These are phyloP conservation scores for Phialemoniopsis sp. DNA, from an alignment of 2,329 filamentous ascomycete species.

Conservation along the genomic window DNA sequence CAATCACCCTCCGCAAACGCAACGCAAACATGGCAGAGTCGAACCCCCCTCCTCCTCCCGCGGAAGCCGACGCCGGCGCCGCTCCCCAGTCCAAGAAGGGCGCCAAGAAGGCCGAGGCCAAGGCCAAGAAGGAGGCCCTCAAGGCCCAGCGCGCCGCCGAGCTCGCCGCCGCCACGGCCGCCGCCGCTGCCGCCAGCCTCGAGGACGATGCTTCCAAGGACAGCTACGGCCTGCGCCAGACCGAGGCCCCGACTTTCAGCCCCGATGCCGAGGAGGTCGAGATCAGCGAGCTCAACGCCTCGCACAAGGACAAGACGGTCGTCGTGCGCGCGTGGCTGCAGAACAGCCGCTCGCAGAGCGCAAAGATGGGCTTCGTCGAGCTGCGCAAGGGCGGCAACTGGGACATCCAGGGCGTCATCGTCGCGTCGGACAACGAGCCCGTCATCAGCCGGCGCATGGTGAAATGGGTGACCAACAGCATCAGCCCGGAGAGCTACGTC, in stretches of 20 bases:
- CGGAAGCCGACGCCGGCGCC: slow-evolving; percentile 28
- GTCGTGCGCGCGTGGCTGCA: slow-evolving; percentile 78
- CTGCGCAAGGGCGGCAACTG: slow-evolving; percentile 71
- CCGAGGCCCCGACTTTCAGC: slow-evolving; percentile 45
- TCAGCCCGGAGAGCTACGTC: slow-evolving; percentile 79
- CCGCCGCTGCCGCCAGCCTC: slow-evolving; percentile 60
- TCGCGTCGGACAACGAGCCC: slow-evolving; percentile 56
- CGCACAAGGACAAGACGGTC: slow-evolving; percentile 65
- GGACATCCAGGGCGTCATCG: slow-evolving; percentile 78
- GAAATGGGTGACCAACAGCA: slow-evolving; percentile 75
- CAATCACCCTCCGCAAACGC: too few relatives aligned
- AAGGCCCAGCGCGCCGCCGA: slow-evolving; percentile 73
- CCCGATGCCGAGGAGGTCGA: slow-evolving; percentile 50
- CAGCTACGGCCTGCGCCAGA: slow-evolving; percentile 68
- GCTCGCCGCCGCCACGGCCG: slow-evolving; percentile 67
- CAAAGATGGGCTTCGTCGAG: slow-evolving; percentile 89
- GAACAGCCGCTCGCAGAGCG: slow-evolving; percentile 82
- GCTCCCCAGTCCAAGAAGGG: slow-evolving; percentile 69
- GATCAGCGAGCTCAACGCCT: slow-evolving; percentile 60
- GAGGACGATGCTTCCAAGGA: slow-evolving; percentile 66
- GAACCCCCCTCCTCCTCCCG: too few relatives aligned
- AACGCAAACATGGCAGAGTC: too few relatives aligned
- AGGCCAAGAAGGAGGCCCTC: slow-evolving; percentile 83
- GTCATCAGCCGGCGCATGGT: slow-evolving; percentile 82
- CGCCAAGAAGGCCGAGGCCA: slow-evolving; percentile 77